These are phyloP conservation scores for Daldinia caldariorum DNA, from an alignment of 495 filamentous ascomycete species.

Conservation along the genomic window DNA sequence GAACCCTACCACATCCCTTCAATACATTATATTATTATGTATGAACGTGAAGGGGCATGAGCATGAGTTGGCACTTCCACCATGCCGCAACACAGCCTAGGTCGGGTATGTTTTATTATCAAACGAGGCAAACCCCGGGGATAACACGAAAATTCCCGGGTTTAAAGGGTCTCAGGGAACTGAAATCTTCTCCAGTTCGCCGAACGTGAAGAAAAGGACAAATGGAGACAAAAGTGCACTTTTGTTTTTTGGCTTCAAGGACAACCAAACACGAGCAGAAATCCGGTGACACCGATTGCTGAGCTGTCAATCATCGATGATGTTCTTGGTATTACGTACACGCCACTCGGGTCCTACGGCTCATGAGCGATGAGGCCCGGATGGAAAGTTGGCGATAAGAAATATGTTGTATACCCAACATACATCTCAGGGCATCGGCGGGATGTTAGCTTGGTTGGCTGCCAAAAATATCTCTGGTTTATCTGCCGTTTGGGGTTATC, in stretches of 20 bases:
- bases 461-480: slow-evolving; percentile 37
- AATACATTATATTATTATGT: too few species aligned
- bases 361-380: slow-evolving; percentile 2
- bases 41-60: neutral
- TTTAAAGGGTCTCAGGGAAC: slow-evolving; percentile 1
- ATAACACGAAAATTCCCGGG: slow-evolving; percentile 15
- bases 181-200: slow-evolving; percentile 4
- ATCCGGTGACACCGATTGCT: slow-evolving; percentile 38
- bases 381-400: slow-evolving; percentile 3
- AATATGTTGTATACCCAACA: slow-evolving; percentile 11
- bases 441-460: slow-evolving; percentile 3
- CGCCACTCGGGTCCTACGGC: slow-evolving; percentile 30
- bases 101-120: neutral
- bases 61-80: slow-evolving; percentile 13
- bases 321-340: slow-evolving; percentile 31
- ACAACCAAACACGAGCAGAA: slow-evolving; percentile 9
- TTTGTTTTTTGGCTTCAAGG: slow-evolving; percentile 8
- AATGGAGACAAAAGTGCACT: slow-evolving; percentile 28
- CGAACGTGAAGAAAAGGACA: neutral
- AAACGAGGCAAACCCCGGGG: slow-evolving; percentile 25
- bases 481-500: neutral
- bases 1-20: slow-evolving; percentile 11
- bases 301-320: slow-evolving; percentile 32
- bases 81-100: slow-evolving; percentile 8
- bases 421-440: slow-evolving; percentile 11